phyloP scores from a whole-genome alignment of 805 yeast species.

The Candida railenensis region DNA sequence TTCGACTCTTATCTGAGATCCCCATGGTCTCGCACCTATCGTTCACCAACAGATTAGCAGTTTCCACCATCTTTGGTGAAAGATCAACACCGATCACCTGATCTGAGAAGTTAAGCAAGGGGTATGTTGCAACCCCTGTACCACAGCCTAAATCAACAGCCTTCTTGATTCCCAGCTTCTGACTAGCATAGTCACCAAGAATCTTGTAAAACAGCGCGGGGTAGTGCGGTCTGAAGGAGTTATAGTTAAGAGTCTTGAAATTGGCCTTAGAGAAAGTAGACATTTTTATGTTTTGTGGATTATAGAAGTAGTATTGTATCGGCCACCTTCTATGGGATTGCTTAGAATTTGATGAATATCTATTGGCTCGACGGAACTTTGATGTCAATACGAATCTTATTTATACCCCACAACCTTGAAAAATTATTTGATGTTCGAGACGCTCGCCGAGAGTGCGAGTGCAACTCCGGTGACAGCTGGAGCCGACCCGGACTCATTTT shows the following conservation, averaged over 20 bases:
- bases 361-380: background rate
- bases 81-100: conserved; percentile 47
- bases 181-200: conserved; percentile 24
- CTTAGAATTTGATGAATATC: background rate
- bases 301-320: background rate
- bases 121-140: conserved; percentile 51
- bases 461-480: background rate
- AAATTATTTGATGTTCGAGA: background rate
- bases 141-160: conserved; percentile 52
- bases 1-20: conserved; percentile 19
- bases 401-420: conserved; percentile 3
- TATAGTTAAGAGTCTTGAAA: conserved; percentile 33
- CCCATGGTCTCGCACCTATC: conserved; percentile 25
- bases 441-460: background rate
- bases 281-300: conserved; percentile 15
- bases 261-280: conserved; percentile 31
- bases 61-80: conserved; percentile 45
- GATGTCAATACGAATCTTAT: background rate
- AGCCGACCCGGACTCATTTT: background rate
- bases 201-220: conserved; percentile 36
- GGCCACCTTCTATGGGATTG: too few relatives aligned
- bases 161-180: conserved; percentile 14
- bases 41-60: conserved; percentile 33
- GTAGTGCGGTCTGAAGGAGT: conserved; percentile 42
- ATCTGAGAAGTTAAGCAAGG: conserved; percentile 37